Evolutionary conservation across 2,329 filamentous ascomycete species (phyloP), one percentile per base, ranked within the genome.

Genomic region (Verticillium tricorpus): DNA sequence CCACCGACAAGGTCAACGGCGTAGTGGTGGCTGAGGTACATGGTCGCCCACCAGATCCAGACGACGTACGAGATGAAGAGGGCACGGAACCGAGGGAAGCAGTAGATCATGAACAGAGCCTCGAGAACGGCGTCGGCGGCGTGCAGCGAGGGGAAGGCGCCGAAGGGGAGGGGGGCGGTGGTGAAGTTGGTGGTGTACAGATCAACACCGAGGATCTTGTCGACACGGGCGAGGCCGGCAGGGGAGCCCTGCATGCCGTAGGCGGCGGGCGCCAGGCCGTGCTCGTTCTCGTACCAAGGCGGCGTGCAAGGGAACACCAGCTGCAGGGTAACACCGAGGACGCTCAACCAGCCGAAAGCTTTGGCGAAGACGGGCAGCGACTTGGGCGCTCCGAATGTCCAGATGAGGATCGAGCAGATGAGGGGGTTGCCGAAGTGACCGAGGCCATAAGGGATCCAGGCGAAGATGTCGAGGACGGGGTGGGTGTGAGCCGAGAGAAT

Each of bases 11-110:
- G 82, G 74, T 98, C 94, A 50, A 98, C 90, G 35, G 93, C 94
- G 73, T 98, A 98, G 79, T 98, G 94, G 77, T 98, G 94, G 71
- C 92, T 96, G 59, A 98, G 85, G 73, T 98, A 97, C 92, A 98
- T 97, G 68, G 94, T 98, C 14, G 93, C 91, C 93, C 94, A 98
- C 91, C 93, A 97, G 70, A 97, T 88, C 94, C 94, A 97, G 72
- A 90, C 85, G 55, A 90, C 90, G 76, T 97, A 98, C 66, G 85
- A 82, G 66, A 93, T 85, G 77, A 96, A 96, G 60, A 95, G 77
- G 14, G 89, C 87, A 67, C 90, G 88, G 67, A 96, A 84, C 64
- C 86, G 87, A 5, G 94, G 94, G 81, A 98, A 97, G 73, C 91
- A 88, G 76, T 96, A 89, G 76, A 89, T 91, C 88, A 98, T 91